These are phyloP conservation scores for Tricholomella constricta DNA, from an alignment of 768 basidiomycete species.

Conservation along the genomic window DNA sequence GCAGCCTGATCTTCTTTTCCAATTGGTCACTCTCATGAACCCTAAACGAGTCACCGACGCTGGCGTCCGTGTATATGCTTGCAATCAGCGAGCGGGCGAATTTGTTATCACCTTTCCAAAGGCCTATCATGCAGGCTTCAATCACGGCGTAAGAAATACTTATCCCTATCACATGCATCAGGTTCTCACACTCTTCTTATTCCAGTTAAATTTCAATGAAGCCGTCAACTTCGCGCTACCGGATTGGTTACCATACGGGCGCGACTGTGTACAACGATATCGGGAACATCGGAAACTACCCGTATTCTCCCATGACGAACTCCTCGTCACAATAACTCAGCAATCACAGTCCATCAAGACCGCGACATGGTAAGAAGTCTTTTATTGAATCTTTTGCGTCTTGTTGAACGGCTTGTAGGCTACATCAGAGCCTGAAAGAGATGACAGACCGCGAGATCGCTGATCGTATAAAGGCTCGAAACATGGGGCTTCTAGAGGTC, in stretches of 20 bases:
- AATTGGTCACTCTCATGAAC: constrained; percentile 97
- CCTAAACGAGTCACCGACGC: constrained; percentile 84
- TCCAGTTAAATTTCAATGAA: constrained; percentile 96
- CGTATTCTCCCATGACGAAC: constrained; percentile 97
- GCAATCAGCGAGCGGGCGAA: constrained; percentile 96
- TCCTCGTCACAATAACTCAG: constrained; percentile 96
- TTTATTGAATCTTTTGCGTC: neutral
- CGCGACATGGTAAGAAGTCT: constrained; percentile 74
- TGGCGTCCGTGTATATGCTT: constrained; percentile 90
- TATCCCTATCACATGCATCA: constrained; percentile 2
- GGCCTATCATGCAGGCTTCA: constrained; percentile 97
- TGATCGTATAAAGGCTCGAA: constrained; percentile 64
- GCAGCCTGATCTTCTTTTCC: constrained; percentile 95
- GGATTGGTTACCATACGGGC: constrained; percentile 89
- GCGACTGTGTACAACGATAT: constrained; percentile 88
- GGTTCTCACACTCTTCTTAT: constrained; percentile 20
- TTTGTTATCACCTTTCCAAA: constrained; percentile 98
- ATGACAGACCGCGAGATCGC: constrained; percentile 86
- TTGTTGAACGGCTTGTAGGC: constrained; percentile 49
- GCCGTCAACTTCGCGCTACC: constrained; percentile 98
- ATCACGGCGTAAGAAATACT: constrained; percentile 80
- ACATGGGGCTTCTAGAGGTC: constrained; percentile 61
- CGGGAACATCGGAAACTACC: constrained; percentile 90
- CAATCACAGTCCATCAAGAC: constrained; percentile 92
- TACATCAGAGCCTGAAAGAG: constrained; percentile 79